Evolutionary conservation across 768 basidiomycete species (phyloP), one percentile per base, ranked within the genome.

Genomic region (Russula compacta): DNA sequence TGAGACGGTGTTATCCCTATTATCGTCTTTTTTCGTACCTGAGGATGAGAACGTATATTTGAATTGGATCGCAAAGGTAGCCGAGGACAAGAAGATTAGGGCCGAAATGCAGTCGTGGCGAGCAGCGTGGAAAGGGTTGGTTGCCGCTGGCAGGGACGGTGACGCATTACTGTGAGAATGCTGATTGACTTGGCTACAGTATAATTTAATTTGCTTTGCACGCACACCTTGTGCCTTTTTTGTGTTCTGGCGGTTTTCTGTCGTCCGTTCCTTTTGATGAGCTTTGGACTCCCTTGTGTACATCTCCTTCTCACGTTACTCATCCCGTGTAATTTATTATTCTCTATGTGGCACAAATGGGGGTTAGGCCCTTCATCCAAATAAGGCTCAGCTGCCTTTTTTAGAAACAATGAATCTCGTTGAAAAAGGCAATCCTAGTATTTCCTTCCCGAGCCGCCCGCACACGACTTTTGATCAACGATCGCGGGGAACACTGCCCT

Each of bases 1-100:
- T 72, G 95, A 99, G 73, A 95, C 89, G 3, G 85, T 98, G 19
- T 76, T 98, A 15, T 94, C 92, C 14, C 76, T 94, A 14, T 76
- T 99, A 9, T 95, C 94, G 0, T 95, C 93, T 8, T 95, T 93
- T 75, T 98, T 97, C 70, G 85, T 98, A 7, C 90, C 92, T 0
- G 90, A 95, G 71, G 84, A 91, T 67, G 95, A 98, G 63, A 83
- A 98, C 67, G 74, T 77, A 4, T 77, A 97, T 32, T 74, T 99
- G 66, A 72, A 76, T 2, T 99, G 95, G 95, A 83, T 98, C 51
- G 81, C 78, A 60, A 80, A 78, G 54, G 74, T 81, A 53, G 68
- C 86, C 17, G 73, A 70, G 29, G 77, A 86, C 70, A 78, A 82
- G 74, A 92, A 86, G 64, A 73, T 95, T 48, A 78, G 87, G 54